Percentiles rank a stretch among this genome's conserved stretches.
These are phyloP conservation scores for Trypethelium eluteriae DNA, from an alignment of 495 filamentous ascomycete species.

Conservation along the genomic window DNA sequence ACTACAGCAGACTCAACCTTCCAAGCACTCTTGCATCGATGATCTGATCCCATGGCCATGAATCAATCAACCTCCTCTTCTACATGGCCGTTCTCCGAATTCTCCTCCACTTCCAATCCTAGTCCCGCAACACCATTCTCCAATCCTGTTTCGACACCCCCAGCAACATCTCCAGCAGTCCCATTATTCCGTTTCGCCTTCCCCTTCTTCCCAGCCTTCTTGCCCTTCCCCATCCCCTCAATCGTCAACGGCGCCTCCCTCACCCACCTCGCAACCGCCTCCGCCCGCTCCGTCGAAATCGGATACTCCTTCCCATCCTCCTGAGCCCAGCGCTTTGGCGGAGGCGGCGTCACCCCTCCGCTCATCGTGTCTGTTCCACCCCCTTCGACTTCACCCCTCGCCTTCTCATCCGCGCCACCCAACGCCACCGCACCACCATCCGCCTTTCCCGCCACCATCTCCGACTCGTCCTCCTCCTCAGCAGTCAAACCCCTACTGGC, in stretches of 20 bases:
- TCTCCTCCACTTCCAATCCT: constrained; percentile 7
- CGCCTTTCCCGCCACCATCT: constrained; percentile 15
- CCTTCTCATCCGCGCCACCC: constrained; percentile 14
- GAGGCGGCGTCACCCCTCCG: constrained; percentile 9
- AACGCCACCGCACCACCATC: not conserved
- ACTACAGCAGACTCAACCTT: no score
- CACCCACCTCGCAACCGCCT: constrained; percentile 61
- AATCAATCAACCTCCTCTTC: constrained; percentile 14
- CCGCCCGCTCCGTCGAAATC: constrained; percentile 59
- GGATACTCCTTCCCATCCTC: constrained; percentile 61
- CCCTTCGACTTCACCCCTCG: constrained; percentile 1
- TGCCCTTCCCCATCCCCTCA: constrained; percentile 21
- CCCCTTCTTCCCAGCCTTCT: constrained; percentile 29
- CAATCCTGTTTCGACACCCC: not conserved
- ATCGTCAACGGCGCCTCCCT: constrained; percentile 47
- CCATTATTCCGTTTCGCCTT: constrained; percentile 26
- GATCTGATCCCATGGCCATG: not conserved
- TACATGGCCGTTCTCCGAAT: not conserved
- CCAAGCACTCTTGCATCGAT: no score
- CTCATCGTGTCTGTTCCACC: not conserved
- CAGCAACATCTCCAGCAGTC: not conserved
- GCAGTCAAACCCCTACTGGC: not conserved
- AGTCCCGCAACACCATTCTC: constrained; percentile 9
- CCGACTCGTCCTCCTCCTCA: constrained; percentile 15
- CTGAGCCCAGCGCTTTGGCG: constrained; percentile 54